Evolutionary conservation across 768 basidiomycete species (phyloP), one percentile per base, ranked within the genome.

Genomic region (Mycena venus): DNA sequence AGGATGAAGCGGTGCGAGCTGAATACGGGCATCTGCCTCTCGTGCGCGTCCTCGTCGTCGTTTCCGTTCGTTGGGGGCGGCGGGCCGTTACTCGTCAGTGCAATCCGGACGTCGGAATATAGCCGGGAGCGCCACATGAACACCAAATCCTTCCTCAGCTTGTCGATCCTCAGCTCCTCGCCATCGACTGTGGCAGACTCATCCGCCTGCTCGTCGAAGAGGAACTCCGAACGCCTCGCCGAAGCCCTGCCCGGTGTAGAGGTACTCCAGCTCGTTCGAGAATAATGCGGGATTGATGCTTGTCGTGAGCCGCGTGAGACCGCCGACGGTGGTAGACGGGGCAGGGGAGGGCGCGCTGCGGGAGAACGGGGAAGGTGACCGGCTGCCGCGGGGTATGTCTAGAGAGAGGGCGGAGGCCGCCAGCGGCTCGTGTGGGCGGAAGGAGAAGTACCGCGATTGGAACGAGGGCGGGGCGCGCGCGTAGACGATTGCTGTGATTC

Each of bases 91-190:
- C 93, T 93, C 0, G 91, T 90, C 73, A 97, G 90, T 0, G 93
- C 89, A 67, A 99, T 92, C 64, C 94, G 91, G 27, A 98, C 91
- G 82, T 99, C 98, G 2, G 96, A 95, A 81, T 97, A 99, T 21
- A 99, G 91, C 60, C 96, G 92, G 15, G 94, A 95, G 36, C 98
- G 87, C 98, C 97, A 99, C 96, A 97, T 98, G 86, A 94, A 98
- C 27, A 97, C 95, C 32, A 98, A 88, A 80, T 99, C 98, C 83
- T 96, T 96, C 73, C 96, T 91, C 12, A 98, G 90, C 84, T 96
- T 95, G 82, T 96, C 95, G 47, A 95, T 85, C 17, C 95, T 86
- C 55, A 89, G 85, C 51, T 90, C 87, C 69, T 86, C 85, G 0
- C 84, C 81, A 64, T 87, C 85, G 36, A 27, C n/a, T 3, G 23